phyloP scores from a whole-genome alignment of 257 asterid species.

The Nicotiana obtusifolia region DNA sequence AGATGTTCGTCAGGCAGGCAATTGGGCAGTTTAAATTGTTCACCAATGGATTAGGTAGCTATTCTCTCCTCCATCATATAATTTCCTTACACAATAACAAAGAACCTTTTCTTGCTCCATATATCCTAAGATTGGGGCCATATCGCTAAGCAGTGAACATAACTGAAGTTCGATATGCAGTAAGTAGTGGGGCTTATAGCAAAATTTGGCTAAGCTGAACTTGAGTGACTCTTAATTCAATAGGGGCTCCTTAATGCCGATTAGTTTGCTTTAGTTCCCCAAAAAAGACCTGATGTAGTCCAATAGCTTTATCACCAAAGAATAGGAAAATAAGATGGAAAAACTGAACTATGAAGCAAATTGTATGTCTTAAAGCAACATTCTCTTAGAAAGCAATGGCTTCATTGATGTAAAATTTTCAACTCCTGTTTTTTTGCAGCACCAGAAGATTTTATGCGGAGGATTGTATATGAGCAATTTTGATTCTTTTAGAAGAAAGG shows the following conservation, averaged over 20 bases:
- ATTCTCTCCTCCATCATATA: background rate
- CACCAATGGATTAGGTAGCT: slow-evolving; percentile 58
- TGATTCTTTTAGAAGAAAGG: slow-evolving; percentile 17
- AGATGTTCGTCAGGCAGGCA: slow-evolving; percentile 73
- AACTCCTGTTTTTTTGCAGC: slow-evolving; percentile 30
- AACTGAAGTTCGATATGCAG: background rate
- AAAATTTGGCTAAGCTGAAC: background rate
- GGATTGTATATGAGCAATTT: slow-evolving; percentile 49
- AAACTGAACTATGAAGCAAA: too few species aligned
- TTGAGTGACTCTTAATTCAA: background rate
- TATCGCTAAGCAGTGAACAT: background rate
- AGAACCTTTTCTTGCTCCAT: background rate
- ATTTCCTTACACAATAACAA: background rate
- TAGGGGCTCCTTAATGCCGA: background rate
- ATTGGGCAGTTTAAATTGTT: slow-evolving; percentile 56
- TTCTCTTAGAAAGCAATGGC: background rate
- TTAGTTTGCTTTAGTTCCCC: background rate
- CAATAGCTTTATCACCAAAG: background rate
- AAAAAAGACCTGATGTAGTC: background rate
- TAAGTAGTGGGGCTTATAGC: background rate
- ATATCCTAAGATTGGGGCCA: background rate
- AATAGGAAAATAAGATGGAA: background rate
- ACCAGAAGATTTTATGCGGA: slow-evolving; percentile 78
- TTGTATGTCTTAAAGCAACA: background rate
- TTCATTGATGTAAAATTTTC: background rate